Base-by-base conservation (phyloP, 2,329 filamentous ascomycete species). In the Xylariaceae sp. region DNA sequence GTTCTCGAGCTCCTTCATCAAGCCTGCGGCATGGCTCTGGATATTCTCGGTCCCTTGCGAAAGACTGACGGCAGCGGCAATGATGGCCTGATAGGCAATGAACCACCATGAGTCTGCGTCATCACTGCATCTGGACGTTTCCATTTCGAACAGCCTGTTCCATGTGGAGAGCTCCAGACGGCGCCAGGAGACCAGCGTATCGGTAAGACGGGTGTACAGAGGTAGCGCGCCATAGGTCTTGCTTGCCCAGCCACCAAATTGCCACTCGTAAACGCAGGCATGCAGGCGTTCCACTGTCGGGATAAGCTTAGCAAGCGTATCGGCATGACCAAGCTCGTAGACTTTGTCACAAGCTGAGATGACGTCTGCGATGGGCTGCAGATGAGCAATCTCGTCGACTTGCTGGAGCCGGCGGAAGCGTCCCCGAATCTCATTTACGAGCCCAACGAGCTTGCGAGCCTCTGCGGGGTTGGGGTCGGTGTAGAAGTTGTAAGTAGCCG, bases 51-150 rank as follows among this genome's bases (percentile, higher is more conserved):
- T 71, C 16, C 74, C 70, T 40, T 78, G 71, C 1, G 75, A 67
- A 44, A 90, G 72, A 14, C 77, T 74, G 38, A 86, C 69, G 0
- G 89, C 84, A 8, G 81, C 83, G 3, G 81, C 83, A 50, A 98
- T 75, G 29, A 94, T 78, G 4, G 83, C 87, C 61, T 97, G 88
- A 55, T 96, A 98, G 1, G 90, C 88, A 43, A 97, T 75, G 53
- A 96, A 98, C 83, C 89, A 98, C 92, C 92, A 98, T 12, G 84
- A 83, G 52, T 81, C 82, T 2, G 90, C 88, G 55, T 88, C 83
- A 34, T 86, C 76, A 15, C 81, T 70, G 52, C 82, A 88, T 53
- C 84, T 88, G 37, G 77, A 72, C 26, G 80, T 73, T 61, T 98
- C 92, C 59, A 85, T 79, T 50, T 95, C 87, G 44, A 98, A 83